Percentiles rank a stretch among this genome's conserved stretches.
These are phyloP conservation scores for Candida manassasensis DNA, from an alignment of 805 yeast species.

Conservation along the genomic window DNA sequence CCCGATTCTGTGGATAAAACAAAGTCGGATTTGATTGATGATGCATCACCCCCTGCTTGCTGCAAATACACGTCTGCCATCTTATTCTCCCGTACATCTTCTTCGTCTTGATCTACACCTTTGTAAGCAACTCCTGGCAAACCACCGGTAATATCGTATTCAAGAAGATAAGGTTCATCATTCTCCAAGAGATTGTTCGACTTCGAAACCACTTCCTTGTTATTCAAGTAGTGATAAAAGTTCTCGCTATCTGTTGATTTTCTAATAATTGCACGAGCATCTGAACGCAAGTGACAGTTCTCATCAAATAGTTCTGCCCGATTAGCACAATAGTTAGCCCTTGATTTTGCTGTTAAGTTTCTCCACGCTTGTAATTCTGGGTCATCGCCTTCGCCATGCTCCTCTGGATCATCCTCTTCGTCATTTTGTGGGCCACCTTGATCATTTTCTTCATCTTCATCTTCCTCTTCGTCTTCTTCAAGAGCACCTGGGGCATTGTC, in stretches of 20 bases:
- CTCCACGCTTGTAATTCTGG: slow-evolving; percentile 82
- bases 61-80: slow-evolving; percentile 32
- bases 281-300: slow-evolving; percentile 51
- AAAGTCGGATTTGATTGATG: slow-evolving; percentile 22
- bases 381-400: slow-evolving; percentile 63
- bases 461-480: slow-evolving; percentile 9
- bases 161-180: slow-evolving; percentile 65
- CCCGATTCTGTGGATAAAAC: slow-evolving; percentile 46
- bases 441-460: slow-evolving; percentile 11
- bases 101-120: slow-evolving; percentile 46
- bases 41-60: slow-evolving; percentile 21
- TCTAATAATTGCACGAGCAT: slow-evolving; percentile 67
- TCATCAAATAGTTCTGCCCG: slow-evolving; percentile 63
- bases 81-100: slow-evolving; percentile 32
- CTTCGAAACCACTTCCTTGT: slow-evolving; percentile 37
- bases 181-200: slow-evolving; percentile 45
- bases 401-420: slow-evolving; percentile 30
- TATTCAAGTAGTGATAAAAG: slow-evolving; percentile 42
- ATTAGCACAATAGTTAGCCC: slow-evolving; percentile 69
- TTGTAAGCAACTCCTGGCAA: slow-evolving; percentile 59
- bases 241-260: slow-evolving; percentile 65
- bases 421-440: slow-evolving; percentile 22
- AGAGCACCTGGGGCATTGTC: slow-evolving; percentile 4
- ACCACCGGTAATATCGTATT: slow-evolving; percentile 80
- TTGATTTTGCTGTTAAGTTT: slow-evolving; percentile 67